Evolutionary conservation across 192 early-diverging fungal genomes (phyloP).

Genomic region (Coemansia sp.): DNA sequence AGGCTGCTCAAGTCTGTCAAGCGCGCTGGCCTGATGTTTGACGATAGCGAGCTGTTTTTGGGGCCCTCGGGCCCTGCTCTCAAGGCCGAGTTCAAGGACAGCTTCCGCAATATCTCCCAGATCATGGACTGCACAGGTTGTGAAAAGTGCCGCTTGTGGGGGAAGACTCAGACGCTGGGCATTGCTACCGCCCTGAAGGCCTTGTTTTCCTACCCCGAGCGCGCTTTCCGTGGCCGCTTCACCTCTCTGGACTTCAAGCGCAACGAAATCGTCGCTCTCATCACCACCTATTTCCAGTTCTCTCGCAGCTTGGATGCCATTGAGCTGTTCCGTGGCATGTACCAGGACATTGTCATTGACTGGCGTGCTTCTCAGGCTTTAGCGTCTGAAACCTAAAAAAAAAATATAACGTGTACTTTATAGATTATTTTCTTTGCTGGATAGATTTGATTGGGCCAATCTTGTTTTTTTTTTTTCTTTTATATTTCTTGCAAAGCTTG

Average conservation of each 20-base stretch:
- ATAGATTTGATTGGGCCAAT: too few species aligned
- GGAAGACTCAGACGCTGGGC: conserved; percentile 92
- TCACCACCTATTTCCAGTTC: conserved; percentile 87
- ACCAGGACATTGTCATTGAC: conserved; percentile 57
- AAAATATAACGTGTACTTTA: too few species aligned
- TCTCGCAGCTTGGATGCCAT: conserved; percentile 82
- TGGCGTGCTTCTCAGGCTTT: conserved; percentile 27
- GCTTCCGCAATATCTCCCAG: conserved; percentile 92
- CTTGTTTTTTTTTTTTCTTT: too few species aligned
- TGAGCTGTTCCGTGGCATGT: conserved; percentile 76
- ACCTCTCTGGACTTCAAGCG: conserved; percentile 51
- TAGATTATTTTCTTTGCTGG: too few species aligned
- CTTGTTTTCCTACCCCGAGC: conserved; percentile 88
- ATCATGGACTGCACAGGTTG: conserved; percentile 99
- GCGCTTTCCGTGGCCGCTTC: conserved; percentile 48
- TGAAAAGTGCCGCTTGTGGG: conserved; percentile 98
- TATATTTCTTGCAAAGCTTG: too few species aligned
- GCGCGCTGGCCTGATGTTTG: conserved; percentile 69
- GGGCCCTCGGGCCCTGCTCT: conserved; percentile 62
- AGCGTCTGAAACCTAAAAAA: too few species aligned
- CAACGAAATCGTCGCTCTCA: conserved; percentile 83
- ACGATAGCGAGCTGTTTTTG: conserved; percentile 84
- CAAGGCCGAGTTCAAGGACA: conserved; percentile 82
- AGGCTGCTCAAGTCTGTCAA: conserved; percentile 32
- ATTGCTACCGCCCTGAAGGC: conserved; percentile 96